Base-by-base conservation (phyloP, 1,139 yeast genomes). In the Candida buenavistaensis region DNA sequence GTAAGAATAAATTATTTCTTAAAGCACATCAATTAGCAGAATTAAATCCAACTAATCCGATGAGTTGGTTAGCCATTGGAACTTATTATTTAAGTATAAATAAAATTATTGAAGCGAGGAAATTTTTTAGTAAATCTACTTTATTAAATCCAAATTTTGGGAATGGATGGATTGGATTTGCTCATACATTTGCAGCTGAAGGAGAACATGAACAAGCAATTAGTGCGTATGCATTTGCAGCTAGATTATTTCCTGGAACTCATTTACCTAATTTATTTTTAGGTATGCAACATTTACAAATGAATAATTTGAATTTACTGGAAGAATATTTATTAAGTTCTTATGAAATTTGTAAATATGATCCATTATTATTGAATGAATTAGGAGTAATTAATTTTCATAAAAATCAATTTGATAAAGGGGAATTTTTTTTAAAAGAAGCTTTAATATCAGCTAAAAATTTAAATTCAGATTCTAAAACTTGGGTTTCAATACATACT, bases 191-290 rank as follows among this genome's bases (percentile, higher is more conserved):
- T 72, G 97, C 97, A 0, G 84, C 87, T 2, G 98, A 94, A 57
- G 96, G 97, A 7, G 99, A 94, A 59, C 97, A 94, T 52, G 99
- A 94, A 56, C 98, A 94, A 58, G 98, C 98, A 1, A 84, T 92
- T 14, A 83, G 96, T 40, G 98, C 98, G 0, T 94, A 90, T 60
- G 92, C 97, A 1, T 90, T 95, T 23, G 97, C 97, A 0, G 90
- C 96, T 0, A 67, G 97, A 40, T 70, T 90, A 33, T 94, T 92
- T 52, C 97, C 96, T 0, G 98, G 98, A 2, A 83, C 94, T 5
- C 97, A 92, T 58, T 62, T 90, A 33, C 98, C 98, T 2, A 81
- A 86, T 48, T 64, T 94, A 40, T 92, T 87, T 51, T 69, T 94
- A 32, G 99, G 98, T 3, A 94, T 92, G 96, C 97, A 94, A 61